These are phyloP conservation scores for Crepidotus variabilis DNA, from an alignment of 768 basidiomycete species.

Conservation along the genomic window DNA sequence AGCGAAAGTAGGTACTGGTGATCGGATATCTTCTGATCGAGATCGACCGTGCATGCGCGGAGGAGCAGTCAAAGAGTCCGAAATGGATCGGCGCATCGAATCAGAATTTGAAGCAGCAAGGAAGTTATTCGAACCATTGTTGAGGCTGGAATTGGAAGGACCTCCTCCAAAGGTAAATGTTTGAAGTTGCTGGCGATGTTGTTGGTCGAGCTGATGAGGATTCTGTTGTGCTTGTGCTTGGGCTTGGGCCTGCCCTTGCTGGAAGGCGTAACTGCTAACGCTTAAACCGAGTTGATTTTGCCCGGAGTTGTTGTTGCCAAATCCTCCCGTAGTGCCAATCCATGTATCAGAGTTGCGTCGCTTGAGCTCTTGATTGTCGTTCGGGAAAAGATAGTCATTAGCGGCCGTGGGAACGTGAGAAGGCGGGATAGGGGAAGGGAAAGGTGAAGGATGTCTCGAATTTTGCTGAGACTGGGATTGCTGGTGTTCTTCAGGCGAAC, in stretches of 20 bases:
- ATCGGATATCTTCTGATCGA: conserved; percentile 58
- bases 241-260: conserved; percentile 31
- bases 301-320: not conserved
- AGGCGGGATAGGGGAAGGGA: conserved; percentile 3
- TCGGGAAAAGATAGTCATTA: conserved; percentile 5
- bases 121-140: conserved; percentile 18
- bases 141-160: not conserved
- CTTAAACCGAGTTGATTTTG: not conserved
- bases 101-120: conserved; percentile 26
- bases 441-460: conserved; percentile 6
- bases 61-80: conserved; percentile 35
- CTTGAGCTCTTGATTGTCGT: conserved; percentile 21
- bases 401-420: conserved; percentile 9
- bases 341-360: conserved; percentile 59
- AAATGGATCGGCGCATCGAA: conserved; percentile 47
- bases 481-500: not conserved
- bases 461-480: conserved; percentile 1
- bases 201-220: conserved; percentile 14
- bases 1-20: conserved; percentile 9
- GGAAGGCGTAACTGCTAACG: conserved; percentile 31
- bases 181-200: conserved; percentile 24
- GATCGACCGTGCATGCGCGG: conserved; percentile 44
- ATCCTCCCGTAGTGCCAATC: not conserved
- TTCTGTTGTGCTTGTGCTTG: not conserved
- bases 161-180: conserved; percentile 27